Evolutionary conservation across 805 yeast species (phyloP).

Genomic region (Lipomyces anomalus): DNA sequence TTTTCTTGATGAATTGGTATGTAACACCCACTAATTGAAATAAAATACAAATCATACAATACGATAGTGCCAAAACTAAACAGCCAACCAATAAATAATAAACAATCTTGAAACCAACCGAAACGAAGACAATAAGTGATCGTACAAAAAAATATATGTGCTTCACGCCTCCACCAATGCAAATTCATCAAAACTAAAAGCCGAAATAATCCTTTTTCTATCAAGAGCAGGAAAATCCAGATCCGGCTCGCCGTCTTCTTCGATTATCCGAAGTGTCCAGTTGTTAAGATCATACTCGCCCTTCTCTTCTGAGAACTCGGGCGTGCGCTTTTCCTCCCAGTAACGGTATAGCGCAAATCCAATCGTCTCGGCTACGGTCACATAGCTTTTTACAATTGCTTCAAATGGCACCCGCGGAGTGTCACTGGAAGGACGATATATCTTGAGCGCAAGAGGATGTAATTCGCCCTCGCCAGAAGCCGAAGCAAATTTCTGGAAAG

Average conservation of each 20-base stretch:
- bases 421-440: constrained; percentile 33
- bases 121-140: too few species aligned
- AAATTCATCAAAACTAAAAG: constrained; percentile 77
- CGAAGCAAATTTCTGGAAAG: constrained; percentile 33
- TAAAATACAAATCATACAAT: too few species aligned
- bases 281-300: constrained; percentile 48
- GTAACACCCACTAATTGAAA: too few species aligned
- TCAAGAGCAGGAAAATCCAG: constrained; percentile 83
- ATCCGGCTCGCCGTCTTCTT: constrained; percentile 91
- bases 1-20: too few species aligned
- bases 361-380: constrained; percentile 48
- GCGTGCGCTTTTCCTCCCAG: constrained; percentile 28
- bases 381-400: constrained; percentile 35
- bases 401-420: constrained; percentile 32
- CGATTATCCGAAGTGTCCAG: constrained; percentile 77
- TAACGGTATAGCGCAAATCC: constrained; percentile 46
- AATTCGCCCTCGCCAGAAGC: constrained; percentile 35
- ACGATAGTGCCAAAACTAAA: too few species aligned
- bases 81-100: too few species aligned
- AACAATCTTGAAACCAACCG: too few species aligned
- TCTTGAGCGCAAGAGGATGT: constrained; percentile 30
- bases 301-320: constrained; percentile 25
- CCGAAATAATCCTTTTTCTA: constrained; percentile 55
- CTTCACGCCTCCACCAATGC: constrained; percentile 56
- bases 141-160: too few species aligned